Conservation (phyloP, 805 yeast species). For the Kazachstania taianensis region DNA sequence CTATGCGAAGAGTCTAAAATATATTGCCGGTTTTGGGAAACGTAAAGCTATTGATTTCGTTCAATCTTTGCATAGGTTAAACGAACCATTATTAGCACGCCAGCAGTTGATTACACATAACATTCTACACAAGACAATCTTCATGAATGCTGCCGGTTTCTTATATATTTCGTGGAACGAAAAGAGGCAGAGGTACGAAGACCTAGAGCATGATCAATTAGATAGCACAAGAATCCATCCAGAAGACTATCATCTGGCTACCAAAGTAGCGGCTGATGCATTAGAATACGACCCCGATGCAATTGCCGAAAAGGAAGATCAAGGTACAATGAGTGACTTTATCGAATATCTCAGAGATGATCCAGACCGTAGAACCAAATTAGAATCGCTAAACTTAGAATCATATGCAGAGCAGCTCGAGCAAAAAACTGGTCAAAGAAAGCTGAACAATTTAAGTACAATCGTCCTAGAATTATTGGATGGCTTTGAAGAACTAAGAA, state of each 20-base stretch:
- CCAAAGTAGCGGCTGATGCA: constrained; percentile 98
- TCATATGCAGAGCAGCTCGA: constrained; percentile 88
- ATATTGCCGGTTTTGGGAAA: constrained; percentile 87
- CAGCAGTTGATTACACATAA: constrained; percentile 77
- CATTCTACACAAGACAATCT: constrained; percentile 68
- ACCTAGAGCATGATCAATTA: constrained; percentile 63
- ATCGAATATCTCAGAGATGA: constrained; percentile 47
- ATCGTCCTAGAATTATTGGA: constrained; percentile 61
- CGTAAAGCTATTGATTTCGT: constrained; percentile 84
- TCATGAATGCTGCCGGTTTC: constrained; percentile 88
- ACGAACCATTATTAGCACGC: constrained; percentile 55
- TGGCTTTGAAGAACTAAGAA: constrained; percentile 80
- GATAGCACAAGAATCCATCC: constrained; percentile 97
- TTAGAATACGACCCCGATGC: constrained; percentile 93
- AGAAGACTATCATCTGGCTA: constrained; percentile 91
- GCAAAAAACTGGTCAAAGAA: constrained; percentile 32
- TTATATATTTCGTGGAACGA: constrained; percentile 62
- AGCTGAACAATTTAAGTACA: constrained; percentile 27
- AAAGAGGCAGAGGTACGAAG: constrained; percentile 32
- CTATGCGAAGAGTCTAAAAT: constrained; percentile 61
- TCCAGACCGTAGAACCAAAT: constrained; percentile 64
- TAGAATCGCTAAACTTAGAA: constrained; percentile 79
- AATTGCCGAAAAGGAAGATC: constrained; percentile 45
- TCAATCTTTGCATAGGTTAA: constrained; percentile 56
- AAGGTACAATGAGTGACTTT: constrained; percentile 32